Conservation (phyloP, 208 protist species). For the Leishmania guyanensis region DNA sequence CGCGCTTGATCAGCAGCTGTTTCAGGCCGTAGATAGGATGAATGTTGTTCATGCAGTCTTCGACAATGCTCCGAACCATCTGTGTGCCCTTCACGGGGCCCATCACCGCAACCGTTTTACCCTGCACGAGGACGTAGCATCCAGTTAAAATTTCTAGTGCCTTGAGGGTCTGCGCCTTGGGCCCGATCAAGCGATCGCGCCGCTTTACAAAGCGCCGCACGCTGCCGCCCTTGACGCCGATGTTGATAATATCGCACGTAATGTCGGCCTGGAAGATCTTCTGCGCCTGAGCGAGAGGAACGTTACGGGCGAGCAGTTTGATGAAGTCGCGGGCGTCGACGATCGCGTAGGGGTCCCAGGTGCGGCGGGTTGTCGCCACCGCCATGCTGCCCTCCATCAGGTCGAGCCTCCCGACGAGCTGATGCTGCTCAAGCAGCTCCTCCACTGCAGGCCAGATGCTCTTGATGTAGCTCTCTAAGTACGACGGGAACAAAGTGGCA, state of each 20-base stretch:
- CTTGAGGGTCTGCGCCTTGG: constrained; percentile 98
- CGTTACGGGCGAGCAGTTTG: constrained; percentile 96
- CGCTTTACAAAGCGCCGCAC: constrained; percentile 99
- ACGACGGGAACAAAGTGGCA: constrained; percentile 98
- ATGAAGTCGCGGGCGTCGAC: constrained; percentile 99
- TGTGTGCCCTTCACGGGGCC: constrained; percentile 96
- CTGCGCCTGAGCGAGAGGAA: constrained; percentile 96
- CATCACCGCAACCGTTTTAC: constrained; percentile 97
- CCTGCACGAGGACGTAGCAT: constrained; percentile 99
- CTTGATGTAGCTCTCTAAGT: constrained; percentile 98
- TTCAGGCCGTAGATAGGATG: constrained; percentile 99
- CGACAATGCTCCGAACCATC: constrained; percentile 96
- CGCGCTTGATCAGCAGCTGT: constrained; percentile 99
- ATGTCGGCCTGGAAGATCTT: constrained; percentile 98
- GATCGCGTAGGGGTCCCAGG: constrained; percentile 99
- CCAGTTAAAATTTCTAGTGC: constrained; percentile 98
- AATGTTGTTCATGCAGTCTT: constrained; percentile 99
- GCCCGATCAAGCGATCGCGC: constrained; percentile 98
- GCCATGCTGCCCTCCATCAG: constrained; percentile 97
- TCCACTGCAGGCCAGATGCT: constrained; percentile 95
- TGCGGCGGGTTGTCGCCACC: constrained; percentile 97
- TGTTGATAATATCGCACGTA: constrained; percentile 99
- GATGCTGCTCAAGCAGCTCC: constrained; percentile 89
- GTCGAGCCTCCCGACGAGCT: constrained; percentile 96
- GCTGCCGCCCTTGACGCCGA: constrained; percentile 94